These are phyloP conservation scores for Malus fusca DNA, from an alignment of 306 rosid species.

Conservation along the genomic window DNA sequence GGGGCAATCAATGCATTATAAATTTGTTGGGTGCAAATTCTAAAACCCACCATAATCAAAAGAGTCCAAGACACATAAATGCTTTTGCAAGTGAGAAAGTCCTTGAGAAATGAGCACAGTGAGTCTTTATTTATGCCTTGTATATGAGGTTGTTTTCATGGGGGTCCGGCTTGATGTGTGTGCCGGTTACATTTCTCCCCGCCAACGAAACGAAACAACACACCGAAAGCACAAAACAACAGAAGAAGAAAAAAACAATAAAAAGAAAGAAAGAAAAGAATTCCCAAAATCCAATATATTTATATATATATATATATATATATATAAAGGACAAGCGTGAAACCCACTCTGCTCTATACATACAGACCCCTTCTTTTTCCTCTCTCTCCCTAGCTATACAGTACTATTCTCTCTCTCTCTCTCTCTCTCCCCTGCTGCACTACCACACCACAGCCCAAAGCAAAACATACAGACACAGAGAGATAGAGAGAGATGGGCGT, in stretches of 20 bases:
- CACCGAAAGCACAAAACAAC: conserved; percentile 66
- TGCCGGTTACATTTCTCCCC: conserved; percentile 64
- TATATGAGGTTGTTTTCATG: conserved; percentile 43
- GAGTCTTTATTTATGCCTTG: conserved; percentile 25
- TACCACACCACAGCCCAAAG: background rate
- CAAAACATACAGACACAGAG: background rate
- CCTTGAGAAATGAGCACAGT: conserved; percentile 10
- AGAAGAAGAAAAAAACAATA: background rate
- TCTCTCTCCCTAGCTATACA: background rate
- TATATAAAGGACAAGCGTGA: conserved; percentile 60
- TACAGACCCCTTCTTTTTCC: conserved; percentile 1
- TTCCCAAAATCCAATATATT: background rate
- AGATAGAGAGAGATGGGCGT: conserved; percentile 24
- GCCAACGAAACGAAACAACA: conserved; percentile 46
- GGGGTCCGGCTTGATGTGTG: conserved; percentile 66
- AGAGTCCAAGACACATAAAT: background rate
- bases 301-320: background rate
- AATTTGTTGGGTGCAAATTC: background rate
- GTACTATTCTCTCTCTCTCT: background rate
- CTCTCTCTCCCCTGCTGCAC: conserved; percentile 15
- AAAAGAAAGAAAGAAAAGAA: background rate
- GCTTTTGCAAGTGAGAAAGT: background rate
- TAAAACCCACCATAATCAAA: background rate
- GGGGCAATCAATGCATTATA: background rate
- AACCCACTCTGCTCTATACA: conserved; percentile 40